phyloP scores from a whole-genome alignment of 1,284 basidiomycete genomes.

The Puccinia polysora region DNA sequence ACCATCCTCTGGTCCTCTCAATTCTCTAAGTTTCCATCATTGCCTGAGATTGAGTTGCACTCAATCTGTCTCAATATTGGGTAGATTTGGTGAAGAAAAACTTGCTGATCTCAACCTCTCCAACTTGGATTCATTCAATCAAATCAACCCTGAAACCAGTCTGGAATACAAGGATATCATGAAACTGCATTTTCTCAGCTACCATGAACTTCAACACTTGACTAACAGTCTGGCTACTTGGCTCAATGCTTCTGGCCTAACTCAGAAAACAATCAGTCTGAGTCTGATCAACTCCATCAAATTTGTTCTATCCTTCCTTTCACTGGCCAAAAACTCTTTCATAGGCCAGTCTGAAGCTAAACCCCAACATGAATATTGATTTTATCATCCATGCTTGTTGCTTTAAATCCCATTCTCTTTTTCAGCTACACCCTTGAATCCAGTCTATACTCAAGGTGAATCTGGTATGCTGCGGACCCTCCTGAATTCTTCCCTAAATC shows the following conservation, averaged over 20 bases:
- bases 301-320: constrained; percentile 26
- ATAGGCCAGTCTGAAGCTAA: constrained; percentile 17
- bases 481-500: constrained; percentile 25
- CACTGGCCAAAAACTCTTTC: constrained; percentile 24
- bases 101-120: too few species aligned
- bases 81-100: too few species aligned
- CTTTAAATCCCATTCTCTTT: neutral
- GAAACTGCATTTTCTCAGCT: neutral
- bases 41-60: too few species aligned
- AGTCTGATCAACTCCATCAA: constrained; percentile 42
- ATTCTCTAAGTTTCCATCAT: too few species aligned
- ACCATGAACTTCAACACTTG: constrained; percentile 17
- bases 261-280: constrained; percentile 28
- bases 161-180: too few species aligned
- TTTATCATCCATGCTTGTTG: neutral
- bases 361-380: neutral
- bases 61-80: too few species aligned
- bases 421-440: constrained; percentile 55
- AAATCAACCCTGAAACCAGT: too few species aligned
- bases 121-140: too few species aligned
- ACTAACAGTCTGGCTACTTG: constrained; percentile 1
- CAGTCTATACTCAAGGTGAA: constrained; percentile 54
- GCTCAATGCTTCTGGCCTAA: neutral
- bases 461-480: constrained; percentile 50
- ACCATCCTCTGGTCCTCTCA: too few species aligned